These are phyloP conservation scores for Fusarium napiforme DNA, from an alignment of 2,329 filamentous ascomycete genomes.

Conservation along the genomic window DNA sequence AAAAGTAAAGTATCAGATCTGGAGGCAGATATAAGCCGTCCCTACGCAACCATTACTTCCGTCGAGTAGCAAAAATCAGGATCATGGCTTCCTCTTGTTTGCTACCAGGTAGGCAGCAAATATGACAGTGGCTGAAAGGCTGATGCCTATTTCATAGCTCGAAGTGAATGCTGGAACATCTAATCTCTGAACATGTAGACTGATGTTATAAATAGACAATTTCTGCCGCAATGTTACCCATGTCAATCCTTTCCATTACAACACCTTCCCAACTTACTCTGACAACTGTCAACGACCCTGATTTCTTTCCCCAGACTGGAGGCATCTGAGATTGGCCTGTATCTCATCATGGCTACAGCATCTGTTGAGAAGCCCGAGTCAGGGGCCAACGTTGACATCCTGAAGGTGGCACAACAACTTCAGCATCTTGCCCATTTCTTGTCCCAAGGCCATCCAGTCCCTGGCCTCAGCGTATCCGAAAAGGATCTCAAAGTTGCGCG, in stretches of 20 bases:
- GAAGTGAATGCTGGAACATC: rapidly evolving
- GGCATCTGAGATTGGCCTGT: rapidly evolving
- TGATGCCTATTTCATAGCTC: background rate
- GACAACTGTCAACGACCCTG: background rate
- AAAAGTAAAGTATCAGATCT: rapidly evolving
- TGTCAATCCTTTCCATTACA: too few species aligned
- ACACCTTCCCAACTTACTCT: too few species aligned
- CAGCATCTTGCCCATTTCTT: background rate
- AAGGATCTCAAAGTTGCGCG: background rate
- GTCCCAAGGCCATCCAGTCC: rapidly evolving
- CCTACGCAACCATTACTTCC: rapidly evolving
- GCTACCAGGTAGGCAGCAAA: rapidly evolving
- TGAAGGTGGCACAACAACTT: background rate
- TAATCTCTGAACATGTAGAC: background rate
- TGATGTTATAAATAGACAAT: background rate
- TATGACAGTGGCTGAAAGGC: background rate
- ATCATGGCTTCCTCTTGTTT: too few species aligned
- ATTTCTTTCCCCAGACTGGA: background rate
- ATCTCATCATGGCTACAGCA: background rate
- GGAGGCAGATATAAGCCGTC: rapidly evolving
- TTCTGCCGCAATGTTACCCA: too few species aligned
- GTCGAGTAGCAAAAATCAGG: rapidly evolving
- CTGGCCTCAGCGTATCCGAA: background rate
- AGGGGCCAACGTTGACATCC: background rate
- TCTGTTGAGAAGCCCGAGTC: background rate